A percentile compares a stretch with the other conserved stretches of the same genome.
Conservation (phyloP, 2,329 filamentous ascomycete genomes). For the Aspergillus costaricaensis region DNA sequence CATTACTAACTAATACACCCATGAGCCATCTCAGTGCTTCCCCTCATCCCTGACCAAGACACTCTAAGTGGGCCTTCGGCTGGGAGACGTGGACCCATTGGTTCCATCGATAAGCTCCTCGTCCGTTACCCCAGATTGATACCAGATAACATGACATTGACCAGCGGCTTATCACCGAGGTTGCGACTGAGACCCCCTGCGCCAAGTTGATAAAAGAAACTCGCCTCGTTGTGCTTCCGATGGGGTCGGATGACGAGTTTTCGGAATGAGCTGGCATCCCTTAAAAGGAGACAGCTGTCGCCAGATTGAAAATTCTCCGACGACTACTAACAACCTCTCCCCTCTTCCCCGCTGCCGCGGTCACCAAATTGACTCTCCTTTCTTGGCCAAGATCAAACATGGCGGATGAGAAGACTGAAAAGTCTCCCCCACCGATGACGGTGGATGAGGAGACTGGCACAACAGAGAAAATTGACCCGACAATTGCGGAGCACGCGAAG, state of each 20-base stretch:
- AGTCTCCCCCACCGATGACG: conserved; percentile 26
- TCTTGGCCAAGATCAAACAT: background rate
- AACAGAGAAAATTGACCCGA: conserved; percentile 29
- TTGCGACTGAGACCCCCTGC: background rate
- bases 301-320: background rate
- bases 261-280: background rate
- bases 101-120: conserved; percentile 6
- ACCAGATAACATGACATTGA: conserved; percentile 4
- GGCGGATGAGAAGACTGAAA: conserved; percentile 51
- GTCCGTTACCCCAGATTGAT: conserved; percentile 6
- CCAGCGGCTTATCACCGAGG: conserved; percentile 6
- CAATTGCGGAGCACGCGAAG: conserved; percentile 54
- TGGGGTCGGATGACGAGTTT: background rate
- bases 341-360: background rate
- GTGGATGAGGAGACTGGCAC: conserved; percentile 25
- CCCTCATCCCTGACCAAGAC: background rate
- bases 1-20: background rate
- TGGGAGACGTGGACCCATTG: background rate
- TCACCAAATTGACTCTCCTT: background rate
- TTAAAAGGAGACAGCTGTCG: background rate
- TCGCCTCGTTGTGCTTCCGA: background rate
- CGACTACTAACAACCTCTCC: background rate
- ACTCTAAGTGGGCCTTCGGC: background rate
- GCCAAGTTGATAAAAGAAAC: background rate
- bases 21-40: background rate